These are phyloP conservation scores for Phytopythium helicoides DNA, from an alignment of 352 stramenopile genomes.

Conservation along the genomic window DNA sequence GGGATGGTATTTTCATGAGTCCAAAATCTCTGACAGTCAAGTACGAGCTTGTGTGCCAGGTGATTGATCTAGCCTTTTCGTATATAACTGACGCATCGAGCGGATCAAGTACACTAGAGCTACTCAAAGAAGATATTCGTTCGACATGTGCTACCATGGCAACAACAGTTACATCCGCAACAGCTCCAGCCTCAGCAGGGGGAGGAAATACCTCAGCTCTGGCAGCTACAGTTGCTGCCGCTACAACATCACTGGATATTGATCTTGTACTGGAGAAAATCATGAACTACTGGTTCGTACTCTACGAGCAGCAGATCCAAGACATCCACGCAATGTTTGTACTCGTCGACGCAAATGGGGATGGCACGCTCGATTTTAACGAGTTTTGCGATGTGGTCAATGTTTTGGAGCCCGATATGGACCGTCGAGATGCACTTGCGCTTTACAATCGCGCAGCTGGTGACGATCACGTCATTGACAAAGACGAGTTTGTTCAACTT, in stretches of 20 bases:
- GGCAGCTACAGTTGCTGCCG: neutral
- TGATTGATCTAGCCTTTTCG: conserved; percentile 76
- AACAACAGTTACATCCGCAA: neutral
- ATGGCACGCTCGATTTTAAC: conserved; percentile 67
- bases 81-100: conserved; percentile 45
- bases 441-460: conserved; percentile 66
- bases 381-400: conserved; percentile 71
- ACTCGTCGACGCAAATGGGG: conserved; percentile 64
- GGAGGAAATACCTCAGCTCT: neutral
- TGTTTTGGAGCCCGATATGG: conserved; percentile 61
- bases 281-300: conserved; percentile 74
- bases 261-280: conserved; percentile 73
- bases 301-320: conserved; percentile 76
- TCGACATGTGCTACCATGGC: conserved; percentile 23
- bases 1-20: conserved; percentile 65
- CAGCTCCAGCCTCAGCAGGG: neutral
- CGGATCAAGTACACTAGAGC: conserved; percentile 25
- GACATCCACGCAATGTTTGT: conserved; percentile 77
- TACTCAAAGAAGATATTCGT: conserved; percentile 58
- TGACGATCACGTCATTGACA: conserved; percentile 78
- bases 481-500: conserved; percentile 72
- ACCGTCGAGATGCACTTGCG: conserved; percentile 49
- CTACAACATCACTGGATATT: conserved; percentile 36
- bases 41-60: conserved; percentile 58
- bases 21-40: conserved; percentile 46